phyloP scores from a whole-genome alignment of 345 rosid species.

The Gynandropsis gynandra region DNA sequence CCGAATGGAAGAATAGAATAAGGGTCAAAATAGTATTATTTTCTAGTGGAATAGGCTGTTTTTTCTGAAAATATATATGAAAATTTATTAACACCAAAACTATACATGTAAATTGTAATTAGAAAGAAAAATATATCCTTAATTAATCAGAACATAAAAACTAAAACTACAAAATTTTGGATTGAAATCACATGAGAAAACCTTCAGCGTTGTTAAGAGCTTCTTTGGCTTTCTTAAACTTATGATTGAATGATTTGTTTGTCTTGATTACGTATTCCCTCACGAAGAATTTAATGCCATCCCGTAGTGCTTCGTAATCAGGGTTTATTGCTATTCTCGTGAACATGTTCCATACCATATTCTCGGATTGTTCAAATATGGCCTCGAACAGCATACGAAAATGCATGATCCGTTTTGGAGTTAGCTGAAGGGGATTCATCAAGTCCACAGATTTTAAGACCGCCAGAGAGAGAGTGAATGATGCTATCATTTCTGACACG shows the following conservation, averaged over 20 bases:
- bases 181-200: slow-evolving; percentile 56
- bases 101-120: too few species aligned
- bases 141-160: too few species aligned
- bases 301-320: slow-evolving; percentile 57
- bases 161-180: too few species aligned
- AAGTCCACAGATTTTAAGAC: slow-evolving; percentile 63
- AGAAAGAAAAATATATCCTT: too few species aligned
- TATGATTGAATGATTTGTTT: slow-evolving; percentile 31
- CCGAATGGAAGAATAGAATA: too few species aligned
- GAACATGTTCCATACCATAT: slow-evolving; percentile 63
- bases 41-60: too few species aligned
- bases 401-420: slow-evolving; percentile 64
- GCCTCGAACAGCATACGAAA: slow-evolving; percentile 76
- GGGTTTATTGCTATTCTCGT: slow-evolving; percentile 61
- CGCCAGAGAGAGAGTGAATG: slow-evolving; percentile 64
- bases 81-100: too few species aligned
- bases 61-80: too few species aligned
- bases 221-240: slow-evolving; percentile 65
- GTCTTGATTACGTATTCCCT: slow-evolving; percentile 58
- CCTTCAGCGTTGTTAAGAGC: slow-evolving; percentile 66
- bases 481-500: slow-evolving; percentile 66
- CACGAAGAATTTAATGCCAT: slow-evolving; percentile 62
- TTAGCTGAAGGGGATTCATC: slow-evolving; percentile 44
- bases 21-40: too few species aligned
- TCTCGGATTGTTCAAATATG: slow-evolving; percentile 58